These are phyloP conservation scores for Dunaliella primolecta DNA, from an alignment of 139 green algal species.

Conservation along the genomic window DNA sequence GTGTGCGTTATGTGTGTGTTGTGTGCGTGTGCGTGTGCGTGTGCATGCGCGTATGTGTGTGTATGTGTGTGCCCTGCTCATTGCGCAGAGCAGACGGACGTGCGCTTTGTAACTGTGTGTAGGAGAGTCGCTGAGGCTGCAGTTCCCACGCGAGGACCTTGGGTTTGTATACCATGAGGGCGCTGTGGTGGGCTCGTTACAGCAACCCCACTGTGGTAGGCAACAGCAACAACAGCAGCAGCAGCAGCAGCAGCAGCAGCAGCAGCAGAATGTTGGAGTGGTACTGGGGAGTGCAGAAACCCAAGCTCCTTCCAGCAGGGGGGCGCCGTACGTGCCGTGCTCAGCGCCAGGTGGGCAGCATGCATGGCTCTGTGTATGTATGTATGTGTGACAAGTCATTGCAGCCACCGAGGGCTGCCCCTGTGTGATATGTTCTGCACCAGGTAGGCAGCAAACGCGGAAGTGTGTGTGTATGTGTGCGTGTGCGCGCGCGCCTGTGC, in stretches of 20 bases:
- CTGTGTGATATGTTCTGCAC: too few relatives aligned
- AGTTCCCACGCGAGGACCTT: constrained; percentile 89
- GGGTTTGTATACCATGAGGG: constrained; percentile 72
- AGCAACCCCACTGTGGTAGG: not conserved
- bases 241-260: constrained; percentile 16
- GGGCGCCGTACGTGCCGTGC: constrained; percentile 11
- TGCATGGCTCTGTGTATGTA: too few relatives aligned
- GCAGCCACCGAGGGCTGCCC: too few relatives aligned
- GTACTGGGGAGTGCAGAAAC: not conserved
- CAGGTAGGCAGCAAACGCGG: too few relatives aligned
- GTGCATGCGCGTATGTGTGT: too few relatives aligned
- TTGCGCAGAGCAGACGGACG: not conserved
- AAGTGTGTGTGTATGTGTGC: too few relatives aligned
- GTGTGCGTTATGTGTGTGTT: not conserved
- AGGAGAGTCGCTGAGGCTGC: constrained; percentile 72
- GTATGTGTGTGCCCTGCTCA: not conserved
- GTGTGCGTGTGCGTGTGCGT: not conserved
- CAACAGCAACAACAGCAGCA: not conserved
- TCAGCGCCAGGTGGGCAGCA: constrained; percentile 21
- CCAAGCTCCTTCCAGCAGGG: not conserved
- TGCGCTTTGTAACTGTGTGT: not conserved
- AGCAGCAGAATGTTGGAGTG: not conserved
- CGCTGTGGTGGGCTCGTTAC: not conserved
- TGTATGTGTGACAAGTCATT: too few relatives aligned
- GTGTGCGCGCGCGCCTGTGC: too few relatives aligned